Conservation (phyloP, 148 eudicot genomes). For the Rhododendron griersonianum region DNA sequence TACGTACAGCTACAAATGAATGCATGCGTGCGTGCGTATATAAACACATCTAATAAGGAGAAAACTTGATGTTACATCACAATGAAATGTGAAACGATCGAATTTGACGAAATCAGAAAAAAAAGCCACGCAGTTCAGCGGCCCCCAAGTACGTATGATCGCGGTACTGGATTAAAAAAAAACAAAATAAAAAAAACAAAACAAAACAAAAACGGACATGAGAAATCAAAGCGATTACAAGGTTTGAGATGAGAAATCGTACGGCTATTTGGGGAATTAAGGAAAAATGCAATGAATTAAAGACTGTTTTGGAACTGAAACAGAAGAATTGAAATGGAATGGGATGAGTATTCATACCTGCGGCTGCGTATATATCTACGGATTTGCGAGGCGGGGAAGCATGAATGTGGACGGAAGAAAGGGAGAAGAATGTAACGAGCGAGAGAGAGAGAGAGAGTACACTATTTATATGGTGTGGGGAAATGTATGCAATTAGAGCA, state of each 20-base stretch:
- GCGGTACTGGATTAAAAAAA: too few species aligned
- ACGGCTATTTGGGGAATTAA: too few species aligned
- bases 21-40: neutral
- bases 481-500: neutral
- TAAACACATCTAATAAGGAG: neutral
- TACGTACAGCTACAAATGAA: neutral
- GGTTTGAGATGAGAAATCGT: too few species aligned
- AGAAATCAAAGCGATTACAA: too few species aligned
- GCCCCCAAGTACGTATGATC: too few species aligned
- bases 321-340: neutral
- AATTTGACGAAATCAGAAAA: too few species aligned
- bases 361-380: neutral
- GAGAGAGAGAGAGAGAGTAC: neutral
- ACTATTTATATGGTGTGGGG: neutral
- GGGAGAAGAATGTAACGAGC: neutral
- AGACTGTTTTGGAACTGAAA: too few species aligned
- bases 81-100: neutral
- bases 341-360: neutral
- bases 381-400: neutral
- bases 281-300: too few species aligned
- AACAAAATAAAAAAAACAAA: too few species aligned
- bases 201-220: too few species aligned
- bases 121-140: too few species aligned
- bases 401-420: neutral
- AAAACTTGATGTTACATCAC: neutral